Evolutionary conservation across 495 filamentous ascomycete genomes (phyloP), one percentile per base, ranked within the genome.

Genomic region (Trichoderma erinaceum): DNA sequence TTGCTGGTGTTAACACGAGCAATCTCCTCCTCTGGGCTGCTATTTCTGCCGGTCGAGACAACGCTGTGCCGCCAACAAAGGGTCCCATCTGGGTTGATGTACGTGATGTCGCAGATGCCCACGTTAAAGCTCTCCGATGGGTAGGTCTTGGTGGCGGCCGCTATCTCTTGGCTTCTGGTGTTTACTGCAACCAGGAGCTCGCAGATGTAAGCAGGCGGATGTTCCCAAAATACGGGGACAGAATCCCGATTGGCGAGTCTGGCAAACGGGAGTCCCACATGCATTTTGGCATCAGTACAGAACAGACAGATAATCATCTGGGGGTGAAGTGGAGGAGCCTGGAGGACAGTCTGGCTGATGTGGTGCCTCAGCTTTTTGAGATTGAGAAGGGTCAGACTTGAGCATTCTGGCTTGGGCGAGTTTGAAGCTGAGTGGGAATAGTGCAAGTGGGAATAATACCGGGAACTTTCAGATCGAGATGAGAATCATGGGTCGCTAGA

Each of bases 31-130:
- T 83, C 68, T 71, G 70, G 25, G 78, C 82, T 68, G 70, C 80
- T 41, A 46, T 82, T 7, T 66, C 65, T 2, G 41, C 71, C 38
- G 18, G 81, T 79, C 6, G 70, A 71, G 41, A 73, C 74, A 75
- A 68, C 69, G 11, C 44, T 58, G 2, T 73, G 0, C 73, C 81
- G 16, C 63, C 46, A 1, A 75, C 78, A 1, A 80, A 77, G 4
- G 73, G 75, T 0, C 81, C 80, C 0, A 80, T 82, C 0, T 82
- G 73, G 64, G 78, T 83, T 61, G 82, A 84, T 68, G 82, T 83
- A 15, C 75, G 82, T 11, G 82, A 84, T 63, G 79, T 83, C n/a
- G 80, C 81, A 1, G 58, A 75, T 5, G 78, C 79, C 0, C 81
- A 82, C 58, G 76, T 77, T 15, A 71, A 71, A 8, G 78, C 81